These are phyloP conservation scores for Fusarium floridanum DNA, from an alignment of 2,329 filamentous ascomycete genomes.

Conservation along the genomic window DNA sequence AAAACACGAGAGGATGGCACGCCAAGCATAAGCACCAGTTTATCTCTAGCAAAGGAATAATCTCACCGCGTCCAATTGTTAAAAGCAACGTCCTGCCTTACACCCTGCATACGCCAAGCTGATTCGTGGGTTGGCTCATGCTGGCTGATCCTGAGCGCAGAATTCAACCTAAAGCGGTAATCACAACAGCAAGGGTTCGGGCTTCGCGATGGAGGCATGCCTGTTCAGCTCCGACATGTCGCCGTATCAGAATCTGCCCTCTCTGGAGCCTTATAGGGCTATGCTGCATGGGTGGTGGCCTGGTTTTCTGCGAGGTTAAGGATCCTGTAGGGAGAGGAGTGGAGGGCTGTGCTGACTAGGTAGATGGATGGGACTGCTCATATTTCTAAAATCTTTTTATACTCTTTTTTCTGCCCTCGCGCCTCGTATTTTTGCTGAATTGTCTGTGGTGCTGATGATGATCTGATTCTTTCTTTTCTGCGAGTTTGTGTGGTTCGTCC, in stretches of 20 bases:
- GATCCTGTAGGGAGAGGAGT: background rate
- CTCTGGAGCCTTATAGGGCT: slow-evolving; percentile 1
- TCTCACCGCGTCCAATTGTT: background rate
- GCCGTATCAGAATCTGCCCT: background rate
- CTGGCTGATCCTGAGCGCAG: background rate
- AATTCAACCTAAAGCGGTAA: background rate
- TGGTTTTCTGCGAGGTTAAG: background rate
- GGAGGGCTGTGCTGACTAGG: background rate
- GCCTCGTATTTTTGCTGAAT: background rate
- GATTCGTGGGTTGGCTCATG: background rate
- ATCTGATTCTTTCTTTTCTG: background rate
- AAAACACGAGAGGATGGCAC: background rate
- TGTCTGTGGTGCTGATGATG: background rate
- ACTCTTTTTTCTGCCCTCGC: background rate
- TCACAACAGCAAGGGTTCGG: background rate
- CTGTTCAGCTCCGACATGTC: background rate
- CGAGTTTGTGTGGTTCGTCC: background rate
- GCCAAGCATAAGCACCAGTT: background rate
- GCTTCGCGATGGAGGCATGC: background rate
- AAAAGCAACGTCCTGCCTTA: background rate
- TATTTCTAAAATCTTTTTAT: background rate
- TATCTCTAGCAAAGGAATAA: background rate
- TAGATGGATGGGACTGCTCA: background rate
- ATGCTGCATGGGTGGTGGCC: background rate
- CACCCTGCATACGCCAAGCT: background rate